Evolutionary conservation across 2,329 filamentous ascomycete genomes (phyloP).

Genomic region (Ophiostoma angusticollis): DNA sequence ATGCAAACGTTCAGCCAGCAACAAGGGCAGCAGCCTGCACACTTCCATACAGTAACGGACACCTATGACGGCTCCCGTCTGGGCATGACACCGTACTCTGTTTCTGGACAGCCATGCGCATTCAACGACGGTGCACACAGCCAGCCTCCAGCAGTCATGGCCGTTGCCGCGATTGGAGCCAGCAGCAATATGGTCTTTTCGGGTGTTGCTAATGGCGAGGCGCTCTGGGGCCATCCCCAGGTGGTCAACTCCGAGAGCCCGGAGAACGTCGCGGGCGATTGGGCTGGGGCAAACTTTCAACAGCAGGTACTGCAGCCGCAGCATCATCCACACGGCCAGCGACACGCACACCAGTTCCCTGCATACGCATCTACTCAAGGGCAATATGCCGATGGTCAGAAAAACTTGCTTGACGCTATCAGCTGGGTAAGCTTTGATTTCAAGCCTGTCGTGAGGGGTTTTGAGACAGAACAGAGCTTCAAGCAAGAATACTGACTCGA

Average conservation of each 20-base stretch:
- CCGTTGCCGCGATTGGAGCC: slow-evolving; percentile 5
- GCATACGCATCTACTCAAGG: background rate
- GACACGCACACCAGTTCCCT: background rate
- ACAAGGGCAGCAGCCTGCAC: background rate
- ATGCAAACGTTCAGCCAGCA: too few relatives aligned
- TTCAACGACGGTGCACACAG: background rate
- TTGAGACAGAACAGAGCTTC: too few relatives aligned
- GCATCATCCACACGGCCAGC: slow-evolving; percentile 1
- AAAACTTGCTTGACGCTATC: slow-evolving; percentile 4
- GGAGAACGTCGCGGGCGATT: slow-evolving; percentile 17
- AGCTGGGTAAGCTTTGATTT: too few relatives aligned
- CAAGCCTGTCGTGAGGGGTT: too few relatives aligned
- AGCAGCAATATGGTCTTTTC: slow-evolving; percentile 27
- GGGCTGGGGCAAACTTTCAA: background rate
- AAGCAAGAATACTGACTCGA: too few relatives aligned
- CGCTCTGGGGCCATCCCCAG: slow-evolving; percentile 28
- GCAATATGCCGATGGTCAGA: background rate
- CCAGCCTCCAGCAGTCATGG: background rate
- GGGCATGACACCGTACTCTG: slow-evolving; percentile 1
- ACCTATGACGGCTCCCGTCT: slow-evolving; percentile 2
- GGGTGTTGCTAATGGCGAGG: slow-evolving; percentile 35
- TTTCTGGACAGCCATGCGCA: slow-evolving; percentile 4
- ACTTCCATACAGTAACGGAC: background rate
- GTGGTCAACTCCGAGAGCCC: slow-evolving; percentile 23
- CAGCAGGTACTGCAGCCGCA: slow-evolving; percentile 2